Base-by-base conservation (phyloP, 2,329 filamentous ascomycete genomes). In the Arthroderma sp. region DNA sequence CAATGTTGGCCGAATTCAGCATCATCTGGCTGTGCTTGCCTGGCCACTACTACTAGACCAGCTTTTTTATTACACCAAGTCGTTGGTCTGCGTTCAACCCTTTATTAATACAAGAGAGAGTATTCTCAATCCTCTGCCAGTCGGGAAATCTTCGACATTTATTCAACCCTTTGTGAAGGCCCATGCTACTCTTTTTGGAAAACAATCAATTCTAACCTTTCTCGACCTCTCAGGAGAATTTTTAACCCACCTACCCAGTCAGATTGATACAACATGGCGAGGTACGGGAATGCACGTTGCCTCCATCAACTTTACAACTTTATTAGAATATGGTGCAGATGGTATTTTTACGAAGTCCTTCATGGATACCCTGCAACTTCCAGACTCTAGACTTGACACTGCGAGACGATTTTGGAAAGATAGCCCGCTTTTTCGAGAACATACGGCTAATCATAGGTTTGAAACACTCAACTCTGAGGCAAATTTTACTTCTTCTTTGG, bases 1-100 rank as follows among this genome's bases (percentile, higher is more conserved):
- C 0, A 74, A 74, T 0, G 79, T 83, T 0, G 89, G 89, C 0
- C 72, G 88, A 0, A 69, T 96, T 0, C 91, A 94, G 48, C 87
- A 96, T 53, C 87, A 95, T 55, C 68, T 95, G 0, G 89, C 87
- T 0, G 77, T 80, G 1, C 59, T 81, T 15, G 74, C 77, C 4
- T 63, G 75, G 0, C 75, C 76, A 0, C 73, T 77, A 50, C 62
- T 69, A 38, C 60, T 78, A 1, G 72, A 73, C 39, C 76, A 78
- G 53, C 58, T 79, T 2, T 78, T 75, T 53, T 73, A 74, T 48
- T 81, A 80, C 51, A 68, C 68, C 2, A 75, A 75, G 48, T 73
- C 76, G 2, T 59, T 81, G 34, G 70, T 72, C 27, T 73, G 69
- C 51, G 63, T 73, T 3, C 65, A 70, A 32, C 70, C 73, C 0